These are phyloP conservation scores for Spongiforma sp. DNA, from an alignment of 1,284 basidiomycete genomes.

Conservation along the genomic window DNA sequence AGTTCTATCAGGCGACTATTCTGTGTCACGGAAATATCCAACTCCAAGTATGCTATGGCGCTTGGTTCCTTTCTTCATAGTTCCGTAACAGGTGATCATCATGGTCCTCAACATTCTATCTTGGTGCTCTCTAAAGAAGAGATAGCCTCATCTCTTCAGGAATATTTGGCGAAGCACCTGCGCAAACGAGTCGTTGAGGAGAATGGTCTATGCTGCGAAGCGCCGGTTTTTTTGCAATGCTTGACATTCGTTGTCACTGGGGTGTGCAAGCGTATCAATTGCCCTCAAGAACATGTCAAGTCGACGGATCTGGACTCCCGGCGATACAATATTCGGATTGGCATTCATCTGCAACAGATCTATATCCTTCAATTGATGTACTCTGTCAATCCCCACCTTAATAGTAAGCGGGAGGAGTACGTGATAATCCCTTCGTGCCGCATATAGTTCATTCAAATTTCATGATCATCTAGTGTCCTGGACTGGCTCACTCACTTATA, in stretches of 20 bases:
- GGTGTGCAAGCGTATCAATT: slow-evolving; percentile 43
- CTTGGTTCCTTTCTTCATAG: slow-evolving; percentile 33
- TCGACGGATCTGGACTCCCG: slow-evolving; percentile 28
- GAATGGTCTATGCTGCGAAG: slow-evolving; percentile 38
- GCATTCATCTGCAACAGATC: slow-evolving; percentile 54
- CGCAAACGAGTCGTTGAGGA: slow-evolving; percentile 39
- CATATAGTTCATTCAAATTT: background rate
- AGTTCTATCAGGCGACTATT: slow-evolving; percentile 43
- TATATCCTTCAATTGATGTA: slow-evolving; percentile 44
- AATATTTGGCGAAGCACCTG: slow-evolving; percentile 36
- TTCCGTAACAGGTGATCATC: slow-evolving; percentile 7
- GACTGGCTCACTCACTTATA: slow-evolving; percentile 46
- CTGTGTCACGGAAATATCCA: slow-evolving; percentile 37
- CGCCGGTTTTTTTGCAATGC: slow-evolving; percentile 46
- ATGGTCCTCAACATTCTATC: slow-evolving; percentile 1
- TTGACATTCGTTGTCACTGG: slow-evolving; percentile 39
- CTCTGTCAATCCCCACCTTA: slow-evolving; percentile 17
- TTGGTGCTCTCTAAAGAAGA: slow-evolving; percentile 12
- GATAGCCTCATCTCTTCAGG: slow-evolving; percentile 19
- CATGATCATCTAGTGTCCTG: slow-evolving; percentile 7
- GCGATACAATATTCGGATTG: slow-evolving; percentile 46
- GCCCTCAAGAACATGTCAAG: slow-evolving; percentile 45
- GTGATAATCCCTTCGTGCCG: background rate
- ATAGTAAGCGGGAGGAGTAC: slow-evolving; percentile 25
- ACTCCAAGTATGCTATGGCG: slow-evolving; percentile 35